Base-by-base conservation (phyloP, 73 alveolate species). In the Effrenium voratum region DNA sequence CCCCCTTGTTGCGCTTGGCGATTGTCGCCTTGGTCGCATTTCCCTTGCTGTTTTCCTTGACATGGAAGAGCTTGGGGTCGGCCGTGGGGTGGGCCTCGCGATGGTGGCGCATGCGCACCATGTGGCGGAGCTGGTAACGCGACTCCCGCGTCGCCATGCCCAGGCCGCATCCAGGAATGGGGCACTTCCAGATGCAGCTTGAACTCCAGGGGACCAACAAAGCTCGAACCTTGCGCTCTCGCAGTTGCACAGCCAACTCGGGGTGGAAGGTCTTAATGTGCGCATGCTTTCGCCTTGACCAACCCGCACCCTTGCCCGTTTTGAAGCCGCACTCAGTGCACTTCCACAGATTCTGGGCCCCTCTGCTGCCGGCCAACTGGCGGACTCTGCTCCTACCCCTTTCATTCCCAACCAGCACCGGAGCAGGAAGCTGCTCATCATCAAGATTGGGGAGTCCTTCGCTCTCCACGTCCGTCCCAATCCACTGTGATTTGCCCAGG, bases 241-340 rank as follows among this genome's bases (percentile, higher is more conserved):
- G 13, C 72, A 81, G 57, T 2, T 49, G 24, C 50, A 22, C 73
- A 34, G 22, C 46, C 36, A 44, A n/a, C 36, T 30, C 52, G 0
- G 90, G 90, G 43, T 79, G 90, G 40, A 19, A 79, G 16, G 49
- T 46, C 15, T 15, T 40, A 16, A 79, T 43, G 68, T 79, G 90
- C 30, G 90, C 90, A 1, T 1, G 43, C 46, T 79, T 79, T 4
- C 34, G 28, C 47, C 46, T 72, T 46, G 45, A 15, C 47, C 92
- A 45, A 38, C 44, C 32, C 47, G 34, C 36, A 32, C 15, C 10
- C 47, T 24, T 16, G 8, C 73, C 72, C 6, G 92, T 46, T 19
- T 55, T 12, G n/a, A 12, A 81, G 36, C 57, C 73, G 40, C 92
- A 81, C 73, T 44, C 55, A 44, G 92, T 72, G 73, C 92, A 81